phyloP scores from a whole-genome alignment of 371 early-diverging fungal species.

The Chytridium lagenaria region DNA sequence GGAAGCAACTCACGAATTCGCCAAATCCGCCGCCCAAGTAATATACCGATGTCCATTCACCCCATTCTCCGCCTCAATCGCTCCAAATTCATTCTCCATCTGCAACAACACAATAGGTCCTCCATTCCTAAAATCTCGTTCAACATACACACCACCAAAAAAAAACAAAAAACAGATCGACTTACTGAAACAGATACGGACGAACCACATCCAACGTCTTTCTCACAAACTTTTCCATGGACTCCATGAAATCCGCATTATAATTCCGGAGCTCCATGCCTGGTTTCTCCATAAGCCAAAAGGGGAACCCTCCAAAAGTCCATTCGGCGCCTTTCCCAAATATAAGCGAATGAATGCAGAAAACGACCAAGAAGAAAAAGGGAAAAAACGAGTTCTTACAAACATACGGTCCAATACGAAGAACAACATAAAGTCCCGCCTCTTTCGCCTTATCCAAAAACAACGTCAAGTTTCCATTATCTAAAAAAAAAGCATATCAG shows the following conservation, averaged over 20 bases:
- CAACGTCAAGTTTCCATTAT: conserved; percentile 50
- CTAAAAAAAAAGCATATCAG: conserved; percentile 13
- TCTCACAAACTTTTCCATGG: conserved; percentile 52
- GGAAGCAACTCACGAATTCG: conserved; percentile 35
- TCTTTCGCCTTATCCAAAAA: conserved; percentile 51
- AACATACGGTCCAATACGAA: conserved; percentile 63
- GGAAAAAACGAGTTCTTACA: conserved; percentile 33
- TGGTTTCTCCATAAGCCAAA: conserved; percentile 50
- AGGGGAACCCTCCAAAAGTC: conserved; percentile 62
- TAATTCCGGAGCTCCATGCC: conserved; percentile 53
- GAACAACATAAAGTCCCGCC: conserved; percentile 54
- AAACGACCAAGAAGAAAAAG: not conserved
- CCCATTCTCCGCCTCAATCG: conserved; percentile 45
- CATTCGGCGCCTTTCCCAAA: conserved; percentile 46
- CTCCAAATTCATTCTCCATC: conserved; percentile 63
- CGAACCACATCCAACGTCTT: conserved; percentile 45
- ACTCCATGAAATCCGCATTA: conserved; percentile 50
- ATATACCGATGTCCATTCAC: conserved; percentile 53
- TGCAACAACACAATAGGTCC: conserved; percentile 62
- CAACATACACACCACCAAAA: not conserved
- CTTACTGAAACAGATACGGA: conserved; percentile 42
- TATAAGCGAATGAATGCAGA: not conserved
- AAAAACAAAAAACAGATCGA: conserved; percentile 6
- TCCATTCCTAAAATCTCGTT: conserved; percentile 43
- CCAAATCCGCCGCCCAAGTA: conserved; percentile 56